Evolutionary conservation across 2,329 filamentous ascomycete genomes (phyloP).

Genomic region (Xylariaceae sp.): DNA sequence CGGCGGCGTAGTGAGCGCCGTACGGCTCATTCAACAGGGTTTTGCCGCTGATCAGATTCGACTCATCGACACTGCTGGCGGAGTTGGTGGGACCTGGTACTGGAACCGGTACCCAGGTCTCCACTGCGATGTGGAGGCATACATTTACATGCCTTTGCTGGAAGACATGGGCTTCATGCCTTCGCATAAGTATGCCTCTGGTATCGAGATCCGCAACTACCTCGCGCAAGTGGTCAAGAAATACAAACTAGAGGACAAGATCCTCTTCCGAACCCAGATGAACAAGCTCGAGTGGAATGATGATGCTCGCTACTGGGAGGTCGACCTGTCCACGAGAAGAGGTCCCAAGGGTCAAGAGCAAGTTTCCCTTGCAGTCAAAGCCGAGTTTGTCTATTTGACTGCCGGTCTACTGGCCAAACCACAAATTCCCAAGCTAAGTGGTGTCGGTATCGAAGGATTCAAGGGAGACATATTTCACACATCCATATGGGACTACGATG

Average conservation of each 20-base stretch:
- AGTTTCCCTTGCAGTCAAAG: conserved; percentile 42
- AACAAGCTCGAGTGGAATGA: conserved; percentile 55
- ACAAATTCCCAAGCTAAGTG: conserved; percentile 49
- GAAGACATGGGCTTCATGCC: conserved; percentile 67
- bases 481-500: conserved; percentile 51
- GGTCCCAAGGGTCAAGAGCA: conserved; percentile 32
- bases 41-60: conserved; percentile 47
- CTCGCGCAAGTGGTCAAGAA: conserved; percentile 50
- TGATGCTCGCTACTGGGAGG: conserved; percentile 33
- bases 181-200: conserved; percentile 48
- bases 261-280: conserved; percentile 54
- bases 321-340: conserved; percentile 37
- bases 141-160: conserved; percentile 64
- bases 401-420: conserved; percentile 48
- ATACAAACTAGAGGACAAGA: conserved; percentile 50
- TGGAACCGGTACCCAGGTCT: conserved; percentile 58
- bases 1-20: conserved; percentile 35
- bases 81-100: conserved; percentile 58
- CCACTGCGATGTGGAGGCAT: conserved; percentile 64
- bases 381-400: conserved; percentile 48
- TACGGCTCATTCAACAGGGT: conserved; percentile 44
- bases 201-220: conserved; percentile 51
- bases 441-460: conserved; percentile 48
- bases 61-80: conserved; percentile 50
- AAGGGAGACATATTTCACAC: conserved; percentile 53